Conservation (phyloP, 176 grass and related monocot species). For the Oryza rufipogon region DNA sequence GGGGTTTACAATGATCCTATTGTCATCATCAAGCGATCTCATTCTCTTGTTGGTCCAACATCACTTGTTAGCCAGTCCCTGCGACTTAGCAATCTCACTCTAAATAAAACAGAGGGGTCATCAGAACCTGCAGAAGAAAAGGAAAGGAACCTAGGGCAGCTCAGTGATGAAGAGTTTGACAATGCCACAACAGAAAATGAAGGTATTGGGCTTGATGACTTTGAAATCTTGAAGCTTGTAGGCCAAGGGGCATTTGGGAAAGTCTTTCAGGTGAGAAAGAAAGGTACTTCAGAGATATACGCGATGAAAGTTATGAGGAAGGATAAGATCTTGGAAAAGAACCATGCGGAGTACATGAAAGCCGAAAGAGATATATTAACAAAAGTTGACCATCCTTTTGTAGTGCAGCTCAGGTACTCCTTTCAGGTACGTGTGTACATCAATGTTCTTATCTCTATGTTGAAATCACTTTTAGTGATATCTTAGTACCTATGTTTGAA, state of each 20-base stretch:
- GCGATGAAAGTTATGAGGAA: constrained; percentile 99
- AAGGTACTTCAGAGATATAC: constrained; percentile 86
- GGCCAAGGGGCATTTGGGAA: constrained; percentile 97
- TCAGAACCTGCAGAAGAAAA: constrained; percentile 55
- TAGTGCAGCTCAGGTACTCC: constrained; percentile 94
- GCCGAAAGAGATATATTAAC: constrained; percentile 95
- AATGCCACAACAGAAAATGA: constrained; percentile 31
- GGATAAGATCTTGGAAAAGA: constrained; percentile 94
- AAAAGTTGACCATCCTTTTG: constrained; percentile 93
- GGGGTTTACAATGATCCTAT: constrained; percentile 70
- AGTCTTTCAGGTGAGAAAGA: constrained; percentile 97
- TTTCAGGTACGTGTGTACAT: constrained; percentile 72
- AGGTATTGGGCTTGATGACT: constrained; percentile 81
- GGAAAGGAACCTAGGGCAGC: constrained; percentile 31
- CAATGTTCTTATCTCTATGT: neutral
- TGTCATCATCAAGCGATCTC: constrained; percentile 79
- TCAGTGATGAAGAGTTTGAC: constrained; percentile 65
- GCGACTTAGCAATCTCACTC: constrained; percentile 58
- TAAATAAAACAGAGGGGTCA: constrained; percentile 55
- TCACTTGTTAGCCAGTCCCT: constrained; percentile 63
- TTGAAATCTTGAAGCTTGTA: constrained; percentile 93
- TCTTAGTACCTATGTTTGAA: constrained; percentile 25
- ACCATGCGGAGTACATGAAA: constrained; percentile 94
- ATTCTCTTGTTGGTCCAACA: constrained; percentile 89
- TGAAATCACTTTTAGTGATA: constrained; percentile 29